Evolutionary conservation across 805 yeast species (phyloP).

Genomic region (Candida sakaeoensis): DNA sequence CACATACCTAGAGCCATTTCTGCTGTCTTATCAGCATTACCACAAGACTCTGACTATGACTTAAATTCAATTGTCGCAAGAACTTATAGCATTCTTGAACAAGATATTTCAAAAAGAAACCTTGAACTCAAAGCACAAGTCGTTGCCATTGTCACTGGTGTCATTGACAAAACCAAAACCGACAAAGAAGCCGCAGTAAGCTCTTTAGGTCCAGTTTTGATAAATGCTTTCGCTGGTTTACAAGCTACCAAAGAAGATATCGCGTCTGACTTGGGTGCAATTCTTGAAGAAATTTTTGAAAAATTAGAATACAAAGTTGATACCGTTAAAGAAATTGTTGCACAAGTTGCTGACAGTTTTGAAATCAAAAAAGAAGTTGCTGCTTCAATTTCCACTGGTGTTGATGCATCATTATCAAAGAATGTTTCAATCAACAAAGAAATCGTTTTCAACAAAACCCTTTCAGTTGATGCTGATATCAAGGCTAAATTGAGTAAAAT

Average conservation of each 20-base stretch:
- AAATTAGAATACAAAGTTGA: not conserved
- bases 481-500: not conserved
- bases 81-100: not conserved
- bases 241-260: slow-evolving; percentile 1
- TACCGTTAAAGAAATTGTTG: not conserved
- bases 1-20: not conserved
- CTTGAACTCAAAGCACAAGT: not conserved
- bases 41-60: not conserved
- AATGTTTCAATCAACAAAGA: not conserved
- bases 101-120: not conserved
- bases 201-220: not conserved
- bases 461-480: not conserved
- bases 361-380: not conserved
- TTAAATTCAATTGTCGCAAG: not conserved
- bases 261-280: not conserved
- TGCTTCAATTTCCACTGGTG: not conserved
- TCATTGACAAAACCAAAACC: not conserved
- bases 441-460: not conserved
- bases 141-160: not conserved
- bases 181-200: not conserved
- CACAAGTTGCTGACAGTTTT: not conserved
- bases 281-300: not conserved
- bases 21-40: not conserved
- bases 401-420: not conserved
- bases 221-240: not conserved